These are phyloP conservation scores for Detonula confervacea DNA, from an alignment of 352 stramenopile species.

Conservation along the genomic window DNA sequence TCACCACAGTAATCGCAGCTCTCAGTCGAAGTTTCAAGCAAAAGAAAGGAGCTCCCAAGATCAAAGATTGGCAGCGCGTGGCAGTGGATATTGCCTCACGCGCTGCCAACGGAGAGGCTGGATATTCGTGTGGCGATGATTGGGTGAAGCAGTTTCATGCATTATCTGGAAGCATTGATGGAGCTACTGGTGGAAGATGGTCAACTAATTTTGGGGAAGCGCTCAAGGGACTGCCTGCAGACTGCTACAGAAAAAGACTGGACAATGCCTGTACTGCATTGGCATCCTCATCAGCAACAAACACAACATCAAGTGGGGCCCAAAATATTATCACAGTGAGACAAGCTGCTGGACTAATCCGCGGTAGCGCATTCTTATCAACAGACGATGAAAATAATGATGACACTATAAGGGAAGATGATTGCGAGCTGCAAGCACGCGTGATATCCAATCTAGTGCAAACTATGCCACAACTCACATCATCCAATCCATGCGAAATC, in stretches of 20 bases:
- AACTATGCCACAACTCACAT: conserved; percentile 23
- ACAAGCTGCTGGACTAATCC: conserved; percentile 33
- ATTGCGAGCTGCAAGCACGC: conserved; percentile 4
- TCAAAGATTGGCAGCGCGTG: conserved; percentile 27
- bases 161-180: conserved; percentile 6
- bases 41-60: conserved; percentile 8
- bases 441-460: conserved; percentile 13
- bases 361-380: conserved; percentile 11
- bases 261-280: conserved; percentile 31
- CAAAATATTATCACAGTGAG: conserved; percentile 21
- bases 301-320: neutral
- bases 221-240: neutral
- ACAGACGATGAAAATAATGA: neutral
- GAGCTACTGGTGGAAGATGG: neutral
- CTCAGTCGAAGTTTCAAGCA: conserved; percentile 25
- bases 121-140: conserved; percentile 23
- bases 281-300: neutral
- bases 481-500: conserved; percentile 30
- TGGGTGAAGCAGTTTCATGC: conserved; percentile 22
- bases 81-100: conserved; percentile 11
- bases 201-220: conserved; percentile 21
- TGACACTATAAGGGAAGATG: conserved; percentile 3
- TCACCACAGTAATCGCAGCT: conserved; percentile 35
- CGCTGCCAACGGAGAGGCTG: conserved; percentile 20
- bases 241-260: conserved; percentile 38